Evolutionary conservation across 257 asterid genomes (phyloP).

Genomic region (Ophiorrhiza pumila): DNA sequence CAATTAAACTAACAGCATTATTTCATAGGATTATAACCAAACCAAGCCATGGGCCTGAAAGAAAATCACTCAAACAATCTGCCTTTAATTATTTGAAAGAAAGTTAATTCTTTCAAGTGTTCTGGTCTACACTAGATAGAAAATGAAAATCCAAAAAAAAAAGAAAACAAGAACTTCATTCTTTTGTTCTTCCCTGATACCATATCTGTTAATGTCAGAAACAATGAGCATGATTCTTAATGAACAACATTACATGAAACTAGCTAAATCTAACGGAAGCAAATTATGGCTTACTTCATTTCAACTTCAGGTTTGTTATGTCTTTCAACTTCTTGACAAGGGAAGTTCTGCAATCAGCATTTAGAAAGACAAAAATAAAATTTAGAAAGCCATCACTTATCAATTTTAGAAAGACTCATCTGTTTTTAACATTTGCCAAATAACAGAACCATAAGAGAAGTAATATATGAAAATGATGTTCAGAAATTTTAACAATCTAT

Average conservation of each 20-base stretch:
- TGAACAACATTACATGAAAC: not conserved
- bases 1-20: not conserved
- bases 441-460: not conserved
- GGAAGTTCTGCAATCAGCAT: conserved; percentile 76
- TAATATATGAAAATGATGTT: not conserved
- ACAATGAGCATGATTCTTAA: not conserved
- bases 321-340: conserved; percentile 99
- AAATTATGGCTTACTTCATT: conserved; percentile 60
- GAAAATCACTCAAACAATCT: not conserved
- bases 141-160: conserved; percentile 2
- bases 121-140: not conserved
- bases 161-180: not conserved
- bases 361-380: conserved; percentile 10
- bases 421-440: not conserved
- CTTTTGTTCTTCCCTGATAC: not conserved
- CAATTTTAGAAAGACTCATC: not conserved
- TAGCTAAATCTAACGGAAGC: conserved; percentile 7
- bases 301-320: conserved; percentile 99
- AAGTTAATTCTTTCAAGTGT: not conserved
- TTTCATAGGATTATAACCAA: not conserved
- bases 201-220: not conserved
- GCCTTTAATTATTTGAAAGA: not conserved
- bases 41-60: not conserved
- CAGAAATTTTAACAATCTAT: not conserved
- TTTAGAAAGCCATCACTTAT: not conserved